phyloP scores from a whole-genome alignment of 2,329 filamentous ascomycete species.

The Corniculantispora saksenae region DNA sequence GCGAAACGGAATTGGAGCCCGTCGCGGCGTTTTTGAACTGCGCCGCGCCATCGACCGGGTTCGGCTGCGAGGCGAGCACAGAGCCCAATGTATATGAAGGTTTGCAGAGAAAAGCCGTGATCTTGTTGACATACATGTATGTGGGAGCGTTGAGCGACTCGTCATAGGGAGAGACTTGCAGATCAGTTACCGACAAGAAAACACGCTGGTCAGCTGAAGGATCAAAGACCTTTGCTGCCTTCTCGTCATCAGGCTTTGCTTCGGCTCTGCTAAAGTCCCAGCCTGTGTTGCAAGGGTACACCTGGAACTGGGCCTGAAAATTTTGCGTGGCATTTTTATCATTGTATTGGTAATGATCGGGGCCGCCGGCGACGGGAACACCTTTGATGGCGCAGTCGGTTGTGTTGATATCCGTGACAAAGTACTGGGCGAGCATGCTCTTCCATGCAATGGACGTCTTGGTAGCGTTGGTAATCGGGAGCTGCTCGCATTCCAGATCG shows the following conservation, averaged over 20 bases:
- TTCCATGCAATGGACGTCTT: conserved; percentile 24
- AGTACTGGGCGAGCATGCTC: conserved; percentile 26
- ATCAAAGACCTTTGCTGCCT: conserved; percentile 23
- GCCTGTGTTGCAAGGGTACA: conserved; percentile 30
- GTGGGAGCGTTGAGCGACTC: conserved; percentile 12
- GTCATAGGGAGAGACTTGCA: conserved; percentile 24
- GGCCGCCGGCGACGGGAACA: conserved; percentile 27
- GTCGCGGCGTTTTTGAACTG: conserved; percentile 11
- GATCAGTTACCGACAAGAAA: conserved; percentile 25
- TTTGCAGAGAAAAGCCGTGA: conserved; percentile 26
- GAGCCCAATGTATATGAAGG: conserved; percentile 24
- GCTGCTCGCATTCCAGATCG: conserved; percentile 27
- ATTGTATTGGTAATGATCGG: conserved; percentile 28
- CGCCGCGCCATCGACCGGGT: conserved; percentile 20
- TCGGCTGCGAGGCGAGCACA: conserved; percentile 20
- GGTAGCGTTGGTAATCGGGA: conserved; percentile 27
- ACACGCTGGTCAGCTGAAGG: conserved; percentile 27
- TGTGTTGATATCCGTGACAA: conserved; percentile 27
- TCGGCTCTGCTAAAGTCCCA: conserved; percentile 26
- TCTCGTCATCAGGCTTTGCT: conserved; percentile 15
- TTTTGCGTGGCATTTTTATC: conserved; percentile 29
- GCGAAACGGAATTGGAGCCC: background rate
- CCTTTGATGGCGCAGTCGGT: conserved; percentile 28
- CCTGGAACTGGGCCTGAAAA: conserved; percentile 27
- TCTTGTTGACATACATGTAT: conserved; percentile 24